phyloP scores from a whole-genome alignment of 768 basidiomycete genomes.

The Inosperma sp. region DNA sequence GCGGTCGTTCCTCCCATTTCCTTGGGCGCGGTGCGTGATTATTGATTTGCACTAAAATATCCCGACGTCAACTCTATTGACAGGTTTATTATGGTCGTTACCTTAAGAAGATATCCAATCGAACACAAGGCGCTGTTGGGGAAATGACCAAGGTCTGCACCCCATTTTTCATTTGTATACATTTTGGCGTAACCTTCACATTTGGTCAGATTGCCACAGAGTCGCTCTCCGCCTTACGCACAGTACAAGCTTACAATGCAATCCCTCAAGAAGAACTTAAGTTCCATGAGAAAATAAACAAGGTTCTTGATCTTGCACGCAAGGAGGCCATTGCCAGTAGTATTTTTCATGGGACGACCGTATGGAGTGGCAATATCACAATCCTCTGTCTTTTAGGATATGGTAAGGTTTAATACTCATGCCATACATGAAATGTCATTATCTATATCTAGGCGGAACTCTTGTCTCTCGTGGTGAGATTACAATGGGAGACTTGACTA shows the following conservation, averaged over 20 bases:
- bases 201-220: conserved; percentile 71
- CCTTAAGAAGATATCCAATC: conserved; percentile 82
- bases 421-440: not conserved
- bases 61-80: not conserved
- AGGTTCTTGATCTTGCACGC: conserved; percentile 68
- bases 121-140: conserved; percentile 92
- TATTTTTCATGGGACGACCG: conserved; percentile 88
- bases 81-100: conserved; percentile 96
- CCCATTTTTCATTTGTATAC: not conserved
- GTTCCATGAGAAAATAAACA: conserved; percentile 62
- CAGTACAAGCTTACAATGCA: conserved; percentile 90
- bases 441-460: conserved; percentile 62
- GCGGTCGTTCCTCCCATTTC: conserved; percentile 86
- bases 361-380: conserved; percentile 92
- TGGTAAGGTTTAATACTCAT: conserved; percentile 43
- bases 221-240: conserved; percentile 79
- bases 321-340: conserved; percentile 89
- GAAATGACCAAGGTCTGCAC: conserved; percentile 80
- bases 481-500: conserved; percentile 88
- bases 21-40: conserved; percentile 62
- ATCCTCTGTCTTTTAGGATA: conserved; percentile 86
- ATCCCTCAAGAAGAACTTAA: conserved; percentile 68
- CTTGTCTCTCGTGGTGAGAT: conserved; percentile 86
- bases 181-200: not conserved
- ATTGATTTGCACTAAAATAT: not conserved